Evolutionary conservation across 176 grass and related monocot species (phyloP).

Genomic region (Oryza glumipatula): DNA sequence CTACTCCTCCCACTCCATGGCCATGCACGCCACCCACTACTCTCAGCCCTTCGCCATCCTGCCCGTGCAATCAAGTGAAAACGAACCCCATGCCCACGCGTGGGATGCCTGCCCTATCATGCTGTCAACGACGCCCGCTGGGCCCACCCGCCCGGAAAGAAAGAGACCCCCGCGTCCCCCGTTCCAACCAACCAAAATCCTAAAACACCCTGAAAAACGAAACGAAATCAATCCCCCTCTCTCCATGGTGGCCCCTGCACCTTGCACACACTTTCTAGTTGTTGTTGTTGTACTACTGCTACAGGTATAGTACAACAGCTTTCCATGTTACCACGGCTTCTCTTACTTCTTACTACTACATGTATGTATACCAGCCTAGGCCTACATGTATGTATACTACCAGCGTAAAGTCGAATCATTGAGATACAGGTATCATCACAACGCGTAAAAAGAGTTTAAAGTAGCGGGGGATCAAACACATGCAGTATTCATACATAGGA

Average conservation of each 20-base stretch:
- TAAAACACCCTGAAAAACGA: background rate
- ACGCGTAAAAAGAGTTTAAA: background rate
- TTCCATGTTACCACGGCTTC: background rate
- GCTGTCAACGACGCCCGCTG: background rate
- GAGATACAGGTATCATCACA: slow-evolving; percentile 35
- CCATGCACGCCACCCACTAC: too few relatives aligned
- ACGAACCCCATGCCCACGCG: background rate
- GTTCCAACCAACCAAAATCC: background rate
- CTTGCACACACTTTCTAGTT: too few relatives aligned
- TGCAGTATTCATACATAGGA: background rate
- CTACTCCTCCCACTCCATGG: too few relatives aligned
- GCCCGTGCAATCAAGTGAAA: background rate
- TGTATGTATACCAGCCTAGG: background rate
- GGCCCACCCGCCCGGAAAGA: background rate
- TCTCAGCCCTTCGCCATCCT: background rate
- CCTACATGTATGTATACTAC: background rate
- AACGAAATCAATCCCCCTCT: background rate
- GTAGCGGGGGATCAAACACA: slow-evolving; percentile 16
- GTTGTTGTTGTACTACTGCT: background rate
- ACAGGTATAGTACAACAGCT: background rate
- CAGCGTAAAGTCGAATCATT: background rate
- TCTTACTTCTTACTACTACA: background rate
- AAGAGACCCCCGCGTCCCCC: too few relatives aligned
- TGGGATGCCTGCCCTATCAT: background rate
- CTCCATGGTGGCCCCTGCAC: too few relatives aligned